Percentiles rank a stretch among this genome's conserved stretches.
Conservation (phyloP, 441 rosid species). For the Erodium texanum region DNA sequence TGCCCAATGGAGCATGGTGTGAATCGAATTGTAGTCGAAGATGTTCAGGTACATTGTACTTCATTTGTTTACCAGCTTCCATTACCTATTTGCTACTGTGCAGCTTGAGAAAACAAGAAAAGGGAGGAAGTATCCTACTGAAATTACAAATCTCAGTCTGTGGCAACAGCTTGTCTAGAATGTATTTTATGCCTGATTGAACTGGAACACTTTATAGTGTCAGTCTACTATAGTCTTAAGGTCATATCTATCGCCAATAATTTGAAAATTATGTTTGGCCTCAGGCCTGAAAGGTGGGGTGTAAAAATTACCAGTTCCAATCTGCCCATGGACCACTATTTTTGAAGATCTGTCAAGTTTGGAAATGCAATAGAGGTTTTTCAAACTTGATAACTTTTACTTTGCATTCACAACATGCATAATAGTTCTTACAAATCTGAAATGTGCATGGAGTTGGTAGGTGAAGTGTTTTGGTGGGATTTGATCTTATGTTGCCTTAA, state of each 20-base stretch:
- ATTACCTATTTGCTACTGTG: neutral
- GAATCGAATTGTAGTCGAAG: constrained; percentile 94
- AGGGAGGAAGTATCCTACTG: neutral
- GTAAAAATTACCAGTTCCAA: constrained; percentile 2
- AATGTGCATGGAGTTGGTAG: constrained; percentile 10
- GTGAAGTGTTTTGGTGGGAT: neutral
- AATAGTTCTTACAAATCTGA: neutral
- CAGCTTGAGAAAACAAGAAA: neutral
- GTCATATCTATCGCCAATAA: neutral
- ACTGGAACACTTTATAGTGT: constrained; percentile 4
- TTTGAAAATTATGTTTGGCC: neutral
- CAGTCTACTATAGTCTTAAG: constrained; percentile 7
- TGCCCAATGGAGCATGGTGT: constrained; percentile 99
- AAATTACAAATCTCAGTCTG: neutral
- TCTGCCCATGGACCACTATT: constrained; percentile 4
- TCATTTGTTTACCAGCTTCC: neutral
- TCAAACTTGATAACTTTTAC: constrained; percentile 13
- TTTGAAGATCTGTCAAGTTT: constrained; percentile 13
- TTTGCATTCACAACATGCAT: constrained; percentile 1
- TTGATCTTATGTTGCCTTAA: neutral
- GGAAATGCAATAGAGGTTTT: constrained; percentile 5
- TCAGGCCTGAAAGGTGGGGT: neutral
- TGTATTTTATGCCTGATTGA: neutral
- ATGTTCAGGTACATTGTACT: constrained; percentile 70
- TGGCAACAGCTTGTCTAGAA: neutral